phyloP scores from a whole-genome alignment of 257 asterid genomes.

The Rauvolfia tetraphylla region DNA sequence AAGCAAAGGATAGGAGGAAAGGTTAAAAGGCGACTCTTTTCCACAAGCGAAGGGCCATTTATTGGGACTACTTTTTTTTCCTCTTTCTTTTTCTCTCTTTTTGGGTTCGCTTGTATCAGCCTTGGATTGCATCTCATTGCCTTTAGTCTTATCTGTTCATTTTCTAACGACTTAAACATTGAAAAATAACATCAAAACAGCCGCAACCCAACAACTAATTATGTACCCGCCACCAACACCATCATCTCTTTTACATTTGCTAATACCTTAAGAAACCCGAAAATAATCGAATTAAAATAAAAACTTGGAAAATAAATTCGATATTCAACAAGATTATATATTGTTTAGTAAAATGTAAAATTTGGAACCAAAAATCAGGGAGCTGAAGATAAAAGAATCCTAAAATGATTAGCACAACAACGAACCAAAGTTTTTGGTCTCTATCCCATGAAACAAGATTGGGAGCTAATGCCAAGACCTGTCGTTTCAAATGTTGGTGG shows the following conservation, averaged over 20 bases:
- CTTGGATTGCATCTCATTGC: neutral
- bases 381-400: no score
- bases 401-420: neutral
- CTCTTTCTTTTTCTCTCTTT: neutral
- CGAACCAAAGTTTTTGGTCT: neutral
- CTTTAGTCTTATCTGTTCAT: neutral
- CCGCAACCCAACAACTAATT: neutral
- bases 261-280: no score
- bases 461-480: neutral
- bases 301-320: no score
- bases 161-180: neutral
- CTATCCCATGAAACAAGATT: neutral
- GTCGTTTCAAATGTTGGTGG: neutral
- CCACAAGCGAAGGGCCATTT: conserved; percentile 36
- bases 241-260: no score
- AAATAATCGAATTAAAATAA: no score
- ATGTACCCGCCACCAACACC: neutral
- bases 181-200: neutral
- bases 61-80: neutral
- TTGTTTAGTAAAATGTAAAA: no score
- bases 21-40: conserved; percentile 33
- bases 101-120: neutral
- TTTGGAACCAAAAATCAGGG: no score
- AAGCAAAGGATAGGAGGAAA: conserved; percentile 15
- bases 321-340: no score